Base-by-base conservation (phyloP, 768 basidiomycete species). In the Saitozyma sp. region DNA sequence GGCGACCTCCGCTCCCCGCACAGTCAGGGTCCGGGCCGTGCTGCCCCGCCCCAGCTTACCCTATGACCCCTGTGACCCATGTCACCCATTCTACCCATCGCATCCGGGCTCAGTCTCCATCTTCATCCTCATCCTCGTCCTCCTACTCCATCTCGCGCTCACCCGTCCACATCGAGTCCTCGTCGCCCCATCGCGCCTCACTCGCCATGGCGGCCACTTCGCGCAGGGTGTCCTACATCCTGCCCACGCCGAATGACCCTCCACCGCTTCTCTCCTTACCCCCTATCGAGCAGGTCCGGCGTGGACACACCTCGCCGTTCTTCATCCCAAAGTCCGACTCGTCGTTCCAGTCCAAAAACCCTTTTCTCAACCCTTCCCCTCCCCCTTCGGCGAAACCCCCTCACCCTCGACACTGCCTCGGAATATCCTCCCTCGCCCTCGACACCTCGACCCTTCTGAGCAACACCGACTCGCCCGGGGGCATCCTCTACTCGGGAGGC, bases 401-500 rank as follows among this genome's bases (percentile, higher is more conserved):
- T 10, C 86, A 89, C 65, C 89, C 90, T n/a, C 84, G 88, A 40
- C 93, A 97, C 80, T 86, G 92, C 19, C 85, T 97, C 0, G 91
- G 91, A 4, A 87, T 93, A 43, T 86, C 89, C 0, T 88, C 90
- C 0, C 84, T 97, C n/a, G 93, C 90, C 0, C 82, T 97, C 19
- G 93, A 97, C 79, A 84, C 85, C 0, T 88, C 90, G 0, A 95
- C 93, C 2, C 84, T 85, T 52, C 83, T 96, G 8, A 75, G 84
- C n/a, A 88, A 88, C 6, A 82, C 82, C n/a, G 45, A 57, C 3
- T 62, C 78, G 6, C 92, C 93, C 0, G 87, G 90, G 67, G 93
- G 93, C 6, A 93, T 96, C 48, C 80, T 96, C 2, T 96, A 96
- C 76, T 87, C 91, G 2, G 92, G 88, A 37, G 92, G 91, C 20